Conservation (phyloP, 1,284 basidiomycete genomes). For the Heliocybe sulcata region DNA sequence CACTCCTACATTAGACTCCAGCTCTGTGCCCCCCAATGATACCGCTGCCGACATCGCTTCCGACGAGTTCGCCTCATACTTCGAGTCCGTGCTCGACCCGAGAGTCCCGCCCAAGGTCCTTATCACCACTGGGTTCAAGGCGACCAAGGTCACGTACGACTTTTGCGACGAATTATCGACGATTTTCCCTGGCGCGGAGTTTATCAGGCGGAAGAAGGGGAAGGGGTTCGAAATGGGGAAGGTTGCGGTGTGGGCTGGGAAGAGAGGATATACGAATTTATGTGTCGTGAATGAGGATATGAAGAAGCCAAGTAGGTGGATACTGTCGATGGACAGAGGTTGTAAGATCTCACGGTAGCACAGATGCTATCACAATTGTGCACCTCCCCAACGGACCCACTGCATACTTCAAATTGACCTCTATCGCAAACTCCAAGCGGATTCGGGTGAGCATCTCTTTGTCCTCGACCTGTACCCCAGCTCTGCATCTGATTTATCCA, state of each 20-base stretch:
- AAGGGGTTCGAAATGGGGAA: constrained; percentile 91
- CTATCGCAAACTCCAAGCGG: constrained; percentile 78
- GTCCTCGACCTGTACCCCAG: not conserved
- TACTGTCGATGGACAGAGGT: constrained; percentile 7
- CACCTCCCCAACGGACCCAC: constrained; percentile 91
- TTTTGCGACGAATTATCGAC: constrained; percentile 91
- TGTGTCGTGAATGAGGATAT: constrained; percentile 94
- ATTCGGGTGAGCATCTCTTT: constrained; percentile 60
- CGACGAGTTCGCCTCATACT: constrained; percentile 69
- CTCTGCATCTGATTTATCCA: constrained; percentile 5
- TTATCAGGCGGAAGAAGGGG: constrained; percentile 85
- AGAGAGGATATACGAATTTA: constrained; percentile 82
- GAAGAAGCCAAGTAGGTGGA: constrained; percentile 80
- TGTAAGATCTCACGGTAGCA: constrained; percentile 2
- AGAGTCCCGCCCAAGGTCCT: constrained; percentile 76
- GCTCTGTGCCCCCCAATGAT: constrained; percentile 31
- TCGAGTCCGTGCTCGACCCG: constrained; percentile 49
- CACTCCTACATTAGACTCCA: constrained; percentile 9
- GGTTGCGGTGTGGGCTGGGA: constrained; percentile 92
- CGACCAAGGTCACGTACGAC: constrained; percentile 77
- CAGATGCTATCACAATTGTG: constrained; percentile 89
- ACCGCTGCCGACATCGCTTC: constrained; percentile 59
- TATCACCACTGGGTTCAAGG: constrained; percentile 86
- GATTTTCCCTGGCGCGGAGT: constrained; percentile 93
- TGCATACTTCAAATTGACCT: constrained; percentile 94